A percentile compares a stretch with the other conserved stretches of the same genome.
Conservation (phyloP, 2,329 filamentous ascomycete genomes). For the Penicillium sp. region DNA sequence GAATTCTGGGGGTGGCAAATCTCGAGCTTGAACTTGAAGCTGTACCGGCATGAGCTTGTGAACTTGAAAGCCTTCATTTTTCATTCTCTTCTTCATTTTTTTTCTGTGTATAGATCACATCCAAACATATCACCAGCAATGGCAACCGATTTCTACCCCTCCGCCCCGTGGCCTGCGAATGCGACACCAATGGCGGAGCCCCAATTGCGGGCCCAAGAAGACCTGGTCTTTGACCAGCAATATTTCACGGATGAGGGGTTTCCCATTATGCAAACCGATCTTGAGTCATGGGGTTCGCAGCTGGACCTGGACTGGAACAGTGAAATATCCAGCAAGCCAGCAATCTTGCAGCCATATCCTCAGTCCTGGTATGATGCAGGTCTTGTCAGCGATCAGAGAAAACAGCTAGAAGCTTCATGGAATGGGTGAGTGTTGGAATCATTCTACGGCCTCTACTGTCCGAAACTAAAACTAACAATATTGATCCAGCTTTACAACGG, state of each 20-base stretch:
- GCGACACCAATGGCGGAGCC: not conserved
- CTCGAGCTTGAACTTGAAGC: too few relatives aligned
- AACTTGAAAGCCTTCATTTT: not conserved
- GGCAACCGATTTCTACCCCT: not conserved
- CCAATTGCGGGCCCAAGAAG: not conserved
- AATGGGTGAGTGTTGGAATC: not conserved
- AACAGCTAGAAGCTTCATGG: slow-evolving; percentile 1
- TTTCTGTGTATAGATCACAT: too few relatives aligned
- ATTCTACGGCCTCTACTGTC: too few relatives aligned
- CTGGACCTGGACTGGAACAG: not conserved
- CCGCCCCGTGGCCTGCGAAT: not conserved
- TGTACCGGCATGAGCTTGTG: not conserved
- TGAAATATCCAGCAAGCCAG: not conserved
- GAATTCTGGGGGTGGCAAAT: not conserved
- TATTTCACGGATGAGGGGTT: not conserved
- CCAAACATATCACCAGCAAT: not conserved
- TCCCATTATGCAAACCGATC: not conserved
- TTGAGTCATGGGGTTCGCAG: not conserved
- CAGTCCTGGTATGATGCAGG: slow-evolving; percentile 2
- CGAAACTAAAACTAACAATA: not conserved
- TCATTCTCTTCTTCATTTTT: too few relatives aligned
- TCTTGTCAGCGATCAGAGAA: not conserved
- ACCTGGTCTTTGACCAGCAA: not conserved
- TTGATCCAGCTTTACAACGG: not conserved
- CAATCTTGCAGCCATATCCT: not conserved